phyloP scores from a whole-genome alignment of 306 rosid species.

The Vicia faba region DNA sequence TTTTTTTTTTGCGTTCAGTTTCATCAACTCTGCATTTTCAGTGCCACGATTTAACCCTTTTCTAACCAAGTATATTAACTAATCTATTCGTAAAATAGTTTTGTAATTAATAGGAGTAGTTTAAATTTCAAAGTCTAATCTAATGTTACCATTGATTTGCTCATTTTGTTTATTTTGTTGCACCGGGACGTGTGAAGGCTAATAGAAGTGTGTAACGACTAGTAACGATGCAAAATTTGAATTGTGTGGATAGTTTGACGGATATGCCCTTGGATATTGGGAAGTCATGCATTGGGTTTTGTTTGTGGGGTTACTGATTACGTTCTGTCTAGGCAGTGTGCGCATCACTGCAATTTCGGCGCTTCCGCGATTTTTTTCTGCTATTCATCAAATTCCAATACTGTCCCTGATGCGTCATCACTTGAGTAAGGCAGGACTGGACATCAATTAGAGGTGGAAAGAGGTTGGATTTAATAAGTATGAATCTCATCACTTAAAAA shows the following conservation, averaged over 20 bases:
- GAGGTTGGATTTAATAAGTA: too few relatives aligned
- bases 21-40: background rate
- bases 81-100: background rate
- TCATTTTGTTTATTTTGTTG: slow-evolving; percentile 24
- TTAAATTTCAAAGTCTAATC: background rate
- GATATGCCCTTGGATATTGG: slow-evolving; percentile 34
- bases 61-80: too few relatives aligned
- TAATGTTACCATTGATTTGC: background rate
- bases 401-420: background rate
- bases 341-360: slow-evolving; percentile 41
- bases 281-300: slow-evolving; percentile 13
- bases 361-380: slow-evolving; percentile 27
- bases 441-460: accelerated
- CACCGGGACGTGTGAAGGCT: slow-evolving; percentile 16
- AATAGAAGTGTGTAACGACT: slow-evolving; percentile 27
- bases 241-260: slow-evolving; percentile 35
- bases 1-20: slow-evolving; percentile 21
- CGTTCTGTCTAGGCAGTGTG: slow-evolving; percentile 5
- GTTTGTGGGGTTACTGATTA: slow-evolving; percentile 24
- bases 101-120: background rate
- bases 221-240: slow-evolving; percentile 47
- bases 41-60: too few relatives aligned
- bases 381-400: slow-evolving; percentile 15
- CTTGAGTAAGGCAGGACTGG: background rate
- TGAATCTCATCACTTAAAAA: too few relatives aligned